Conservation (phyloP, 2,329 filamentous ascomycete species). For the Talaromyces albobiverticillius region DNA sequence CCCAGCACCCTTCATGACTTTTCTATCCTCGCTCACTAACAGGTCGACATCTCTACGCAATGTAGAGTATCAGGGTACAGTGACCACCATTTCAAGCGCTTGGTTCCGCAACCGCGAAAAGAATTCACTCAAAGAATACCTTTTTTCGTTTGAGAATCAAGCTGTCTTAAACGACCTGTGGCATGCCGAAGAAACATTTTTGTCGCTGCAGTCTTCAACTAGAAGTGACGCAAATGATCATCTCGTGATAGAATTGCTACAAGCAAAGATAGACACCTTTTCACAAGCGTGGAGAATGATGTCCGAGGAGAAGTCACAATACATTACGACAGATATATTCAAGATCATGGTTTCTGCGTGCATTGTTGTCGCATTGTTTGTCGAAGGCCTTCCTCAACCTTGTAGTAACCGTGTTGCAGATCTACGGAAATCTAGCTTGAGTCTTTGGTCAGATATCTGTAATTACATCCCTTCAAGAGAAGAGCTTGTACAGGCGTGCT, state of each 20-base stretch:
- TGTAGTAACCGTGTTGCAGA: conserved; percentile 27
- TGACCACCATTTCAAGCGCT: conserved; percentile 31
- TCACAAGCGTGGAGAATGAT: conserved; percentile 44
- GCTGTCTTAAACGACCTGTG: conserved; percentile 24
- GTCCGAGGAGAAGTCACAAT: conserved; percentile 40
- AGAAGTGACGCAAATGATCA: conserved; percentile 33
- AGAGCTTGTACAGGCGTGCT: conserved; percentile 26
- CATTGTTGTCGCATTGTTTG: conserved; percentile 38
- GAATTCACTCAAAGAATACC: conserved; percentile 46
- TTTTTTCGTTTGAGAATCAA: conserved; percentile 40
- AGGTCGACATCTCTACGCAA: conserved; percentile 30
- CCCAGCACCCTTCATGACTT: conserved; percentile 63
- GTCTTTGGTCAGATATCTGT: conserved; percentile 36
- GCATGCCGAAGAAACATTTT: conserved; percentile 19
- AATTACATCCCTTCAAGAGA: conserved; percentile 28
- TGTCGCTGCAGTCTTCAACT: conserved; percentile 23
- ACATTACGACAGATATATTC: conserved; percentile 50
- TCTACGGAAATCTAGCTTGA: conserved; percentile 26
- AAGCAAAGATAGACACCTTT: conserved; percentile 45
- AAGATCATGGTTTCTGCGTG: conserved; percentile 51
- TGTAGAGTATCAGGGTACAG: conserved; percentile 23
- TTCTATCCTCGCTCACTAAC: conserved; percentile 70
- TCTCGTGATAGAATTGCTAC: conserved; percentile 45
- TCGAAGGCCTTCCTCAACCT: conserved; percentile 33
- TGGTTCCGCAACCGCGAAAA: conserved; percentile 43